Conservation (phyloP, 2,329 filamentous ascomycete genomes). For the Cadophora sp. region DNA sequence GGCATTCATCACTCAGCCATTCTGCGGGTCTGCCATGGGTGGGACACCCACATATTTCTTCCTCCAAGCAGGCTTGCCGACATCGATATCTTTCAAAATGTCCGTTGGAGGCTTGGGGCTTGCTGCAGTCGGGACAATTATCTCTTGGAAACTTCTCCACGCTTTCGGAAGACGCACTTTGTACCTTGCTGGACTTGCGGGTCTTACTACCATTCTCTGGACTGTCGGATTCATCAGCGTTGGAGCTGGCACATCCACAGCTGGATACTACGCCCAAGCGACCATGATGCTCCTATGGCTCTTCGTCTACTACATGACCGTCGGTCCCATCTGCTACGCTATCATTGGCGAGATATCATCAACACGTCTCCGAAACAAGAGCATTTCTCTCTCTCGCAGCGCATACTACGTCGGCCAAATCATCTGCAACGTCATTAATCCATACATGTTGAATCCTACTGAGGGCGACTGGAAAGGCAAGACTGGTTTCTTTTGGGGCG, state of each 20-base stretch:
- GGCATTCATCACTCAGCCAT: constrained; percentile 53
- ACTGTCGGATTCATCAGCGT: constrained; percentile 48
- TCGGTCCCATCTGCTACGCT: constrained; percentile 87
- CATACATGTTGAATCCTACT: constrained; percentile 70
- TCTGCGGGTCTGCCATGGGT: constrained; percentile 63
- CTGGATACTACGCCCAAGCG: constrained; percentile 47
- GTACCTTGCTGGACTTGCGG: constrained; percentile 54
- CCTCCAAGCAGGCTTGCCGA: constrained; percentile 57
- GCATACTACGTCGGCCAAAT: constrained; percentile 64
- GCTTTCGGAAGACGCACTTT: constrained; percentile 56
- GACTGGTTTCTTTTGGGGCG: constrained; percentile 87
- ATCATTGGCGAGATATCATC: constrained; percentile 84
- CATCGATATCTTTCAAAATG: constrained; percentile 57
- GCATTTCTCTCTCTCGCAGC: constrained; percentile 81
- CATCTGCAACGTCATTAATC: constrained; percentile 60
- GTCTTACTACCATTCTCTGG: constrained; percentile 51
- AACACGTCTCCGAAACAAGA: constrained; percentile 86
- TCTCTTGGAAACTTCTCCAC: constrained; percentile 55
- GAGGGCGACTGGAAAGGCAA: constrained; percentile 88
- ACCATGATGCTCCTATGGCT: constrained; percentile 60
- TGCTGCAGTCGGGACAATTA: constrained; percentile 56
- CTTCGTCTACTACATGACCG: constrained; percentile 82
- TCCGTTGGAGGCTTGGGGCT: constrained; percentile 54
- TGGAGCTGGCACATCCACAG: not conserved
- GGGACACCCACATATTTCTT: constrained; percentile 68